Evolutionary conservation across 164 flowering plant species (phyloP), one percentile per base, ranked within the genome.

Genomic region (Dillenia suffruticosa): DNA sequence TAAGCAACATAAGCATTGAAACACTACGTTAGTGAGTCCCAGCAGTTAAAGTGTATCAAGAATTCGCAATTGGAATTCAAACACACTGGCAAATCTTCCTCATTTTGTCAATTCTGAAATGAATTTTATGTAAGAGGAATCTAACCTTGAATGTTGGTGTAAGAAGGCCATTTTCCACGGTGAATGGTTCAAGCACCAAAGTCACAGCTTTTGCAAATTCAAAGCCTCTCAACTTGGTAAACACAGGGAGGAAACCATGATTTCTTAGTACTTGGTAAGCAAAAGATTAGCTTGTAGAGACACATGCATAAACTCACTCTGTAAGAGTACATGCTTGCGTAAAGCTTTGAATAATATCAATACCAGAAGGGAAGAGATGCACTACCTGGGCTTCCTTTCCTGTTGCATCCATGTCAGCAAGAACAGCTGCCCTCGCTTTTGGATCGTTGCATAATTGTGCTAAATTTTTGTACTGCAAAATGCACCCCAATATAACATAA

Each of bases 61-160:
- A 32, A 32, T 7, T 5, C 7, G 40, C 40, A 0, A 32, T 32
- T 32, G 40, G 40, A 32, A 32, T 32, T 32, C 40, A 32, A 32
- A 5, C 7, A 32, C 6, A 32, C 40, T 0, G 6, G 40, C 40
- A 32, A 32, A 32, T 32, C 40, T 32, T 32, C 40, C 40, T 32
- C 6, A 32, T 32, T 32, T 4, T 32, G 40, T 5, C 40, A 32
- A 32, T 32, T 32, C 40, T 32, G 40, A 32, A 4, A 32, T 32
- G 40, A 32, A 32, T 32, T 32, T 32, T 32, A 32, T 32, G 40
- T 6, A 32, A 32, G 40, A 32, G 40, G 44, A 56, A 3, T 63
- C 79, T 74, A 70, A 62, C 98, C 92, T 93, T 93, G 58, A 88
- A 77, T 54, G 98, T 93, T 32, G 98, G 98, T 63, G 98, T 93